Evolutionary conservation across 2,329 filamentous ascomycete species (phyloP).

Genomic region (Chalara sp.): DNA sequence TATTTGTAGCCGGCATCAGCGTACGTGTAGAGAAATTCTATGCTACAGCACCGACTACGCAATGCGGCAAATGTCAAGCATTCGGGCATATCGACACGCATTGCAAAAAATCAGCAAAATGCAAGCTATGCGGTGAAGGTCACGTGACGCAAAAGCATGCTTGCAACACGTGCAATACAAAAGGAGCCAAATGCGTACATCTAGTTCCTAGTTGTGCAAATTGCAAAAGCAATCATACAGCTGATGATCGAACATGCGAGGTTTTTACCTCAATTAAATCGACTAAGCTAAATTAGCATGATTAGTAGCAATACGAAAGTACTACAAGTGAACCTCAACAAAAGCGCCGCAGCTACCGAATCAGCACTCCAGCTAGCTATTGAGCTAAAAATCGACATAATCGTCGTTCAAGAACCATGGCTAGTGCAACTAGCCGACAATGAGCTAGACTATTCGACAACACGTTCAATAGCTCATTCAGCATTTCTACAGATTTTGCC

Average conservation of each 20-base stretch:
- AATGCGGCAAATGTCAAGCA: constrained; percentile 1
- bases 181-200: background rate
- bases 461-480: background rate
- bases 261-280: background rate
- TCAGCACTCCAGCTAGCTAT: background rate
- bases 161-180: background rate
- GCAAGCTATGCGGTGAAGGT: background rate
- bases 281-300: background rate
- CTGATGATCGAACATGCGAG: background rate
- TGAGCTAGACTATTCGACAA: background rate
- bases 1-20: constrained; percentile 2
- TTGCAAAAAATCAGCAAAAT: background rate
- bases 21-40: background rate
- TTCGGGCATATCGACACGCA: constrained; percentile 1
- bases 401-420: background rate
- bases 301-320: background rate
- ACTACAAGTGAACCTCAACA: background rate
- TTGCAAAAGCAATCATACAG: background rate
- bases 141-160: background rate
- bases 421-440: no score
- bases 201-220: constrained; percentile 1
- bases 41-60: background rate
- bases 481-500: background rate
- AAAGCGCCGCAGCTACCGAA: background rate
- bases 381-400: background rate